Evolutionary conservation across 495 filamentous ascomycete genomes (phyloP).

Genomic region (Baudoinia panamericana): DNA sequence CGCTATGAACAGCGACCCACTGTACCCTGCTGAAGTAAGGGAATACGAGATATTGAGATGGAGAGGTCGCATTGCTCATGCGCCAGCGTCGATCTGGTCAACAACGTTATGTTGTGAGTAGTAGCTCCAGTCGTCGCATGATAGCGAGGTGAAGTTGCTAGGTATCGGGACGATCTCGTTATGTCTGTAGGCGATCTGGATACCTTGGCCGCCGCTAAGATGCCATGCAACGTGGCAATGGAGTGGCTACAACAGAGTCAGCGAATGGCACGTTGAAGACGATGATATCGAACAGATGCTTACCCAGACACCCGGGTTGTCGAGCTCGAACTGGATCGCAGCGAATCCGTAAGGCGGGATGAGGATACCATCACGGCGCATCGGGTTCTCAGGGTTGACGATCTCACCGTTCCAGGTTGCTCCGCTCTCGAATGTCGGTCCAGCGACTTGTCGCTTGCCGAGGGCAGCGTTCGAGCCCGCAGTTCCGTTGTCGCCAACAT

Average conservation of each 20-base stretch:
- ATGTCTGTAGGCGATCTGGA: slow-evolving; percentile 12
- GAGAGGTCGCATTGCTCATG: slow-evolving; percentile 4
- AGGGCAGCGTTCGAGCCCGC: background rate
- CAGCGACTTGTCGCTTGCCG: background rate
- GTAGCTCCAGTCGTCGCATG: slow-evolving; percentile 16
- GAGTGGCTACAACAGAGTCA: too few species aligned
- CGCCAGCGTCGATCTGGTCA: slow-evolving; percentile 21
- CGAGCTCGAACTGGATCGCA: slow-evolving; percentile 18
- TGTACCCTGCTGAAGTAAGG: background rate
- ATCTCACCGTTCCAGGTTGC: slow-evolving; percentile 17
- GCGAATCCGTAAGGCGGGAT: slow-evolving; percentile 15
- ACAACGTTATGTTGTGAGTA: slow-evolving; percentile 9
- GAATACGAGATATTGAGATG: background rate
- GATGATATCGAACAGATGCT: background rate
- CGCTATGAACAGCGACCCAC: too few species aligned
- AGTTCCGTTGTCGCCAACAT: slow-evolving; percentile 8
- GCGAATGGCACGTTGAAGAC: background rate
- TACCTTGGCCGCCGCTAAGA: slow-evolving; percentile 16
- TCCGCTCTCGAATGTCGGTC: slow-evolving; percentile 2
- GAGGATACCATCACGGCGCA: slow-evolving; percentile 17
- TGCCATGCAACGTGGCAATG: slow-evolving; percentile 23
- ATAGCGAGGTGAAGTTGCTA: slow-evolving; percentile 3
- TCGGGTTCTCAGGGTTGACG: slow-evolving; percentile 18
- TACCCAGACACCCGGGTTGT: slow-evolving; percentile 23
- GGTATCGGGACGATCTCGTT: slow-evolving; percentile 10